Base-by-base conservation (phyloP, 1,284 basidiomycete genomes). In the Moesziomyces antarcticus region DNA sequence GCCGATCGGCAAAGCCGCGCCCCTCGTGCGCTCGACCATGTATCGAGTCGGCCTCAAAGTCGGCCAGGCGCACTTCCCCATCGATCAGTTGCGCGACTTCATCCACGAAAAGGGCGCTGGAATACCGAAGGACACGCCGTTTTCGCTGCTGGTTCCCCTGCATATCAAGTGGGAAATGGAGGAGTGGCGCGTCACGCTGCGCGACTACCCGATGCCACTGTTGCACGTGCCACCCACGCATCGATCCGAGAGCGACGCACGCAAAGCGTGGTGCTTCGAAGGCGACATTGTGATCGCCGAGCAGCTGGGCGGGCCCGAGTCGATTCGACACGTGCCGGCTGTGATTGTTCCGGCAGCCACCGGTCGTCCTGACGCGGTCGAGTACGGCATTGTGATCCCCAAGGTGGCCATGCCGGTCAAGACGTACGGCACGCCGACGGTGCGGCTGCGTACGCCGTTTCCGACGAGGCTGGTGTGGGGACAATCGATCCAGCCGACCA, bases 391-490 rank as follows among this genome's bases (percentile, higher is more conserved):
- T 22, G 82, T 87, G 41, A 88, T 97, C 33, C 93, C 94, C 0
- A 97, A 96, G 84, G 94, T 94, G 0, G 91, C 94, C 60, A 96
- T 96, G 92, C 92, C 95, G 0, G 91, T 95, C 78, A 98, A 98
- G 85, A 92, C 91, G 22, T 98, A 96, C 82, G 93, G 93, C 3
- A 88, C 89, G 45, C 78, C 82, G 6, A 69, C 61, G 0, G 92
- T 94, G 5, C 85, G 86, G 27, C 87, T 98, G 74, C 87, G 88
- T 22, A 89, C 91, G 0, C 86, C 88, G 11, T 87, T 87, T 33
- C 88, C 91, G 6, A 93, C 93, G 1, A 89, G 90, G 53, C 88
- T 97, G 58, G 89, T 91, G 6, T 98, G 95, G 95, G 93, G 93
- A 30, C 89, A 94, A 56, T 96, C 94, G 67, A 92, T 95, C 73